Evolutionary conservation across 1,139 yeast species (phyloP).

Genomic region (Saccharomyces hybrid): DNA sequence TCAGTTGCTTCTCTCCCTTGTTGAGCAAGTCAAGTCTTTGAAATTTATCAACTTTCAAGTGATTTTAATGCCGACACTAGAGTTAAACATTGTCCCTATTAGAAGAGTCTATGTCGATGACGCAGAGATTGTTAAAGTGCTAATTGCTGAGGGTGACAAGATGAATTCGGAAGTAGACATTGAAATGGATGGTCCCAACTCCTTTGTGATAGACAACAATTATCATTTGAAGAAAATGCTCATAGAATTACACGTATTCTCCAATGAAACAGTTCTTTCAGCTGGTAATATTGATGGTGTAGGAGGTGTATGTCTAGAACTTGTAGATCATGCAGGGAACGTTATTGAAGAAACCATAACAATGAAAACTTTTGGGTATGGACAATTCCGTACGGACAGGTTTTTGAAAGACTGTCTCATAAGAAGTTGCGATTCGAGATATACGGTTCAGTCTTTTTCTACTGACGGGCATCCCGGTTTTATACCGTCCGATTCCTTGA

Average conservation of each 20-base stretch:
- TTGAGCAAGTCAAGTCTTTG: conserved; percentile 38
- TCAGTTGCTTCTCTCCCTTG: conserved; percentile 50
- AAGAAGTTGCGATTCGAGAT: conserved; percentile 20
- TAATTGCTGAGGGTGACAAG: not conserved
- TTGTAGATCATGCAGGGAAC: conserved; percentile 14
- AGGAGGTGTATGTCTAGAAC: conserved; percentile 20
- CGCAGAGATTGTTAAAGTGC: not conserved
- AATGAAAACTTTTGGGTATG: conserved; percentile 32
- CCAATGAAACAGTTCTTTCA: conserved; percentile 14
- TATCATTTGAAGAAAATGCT: conserved; percentile 40
- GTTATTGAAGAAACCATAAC: conserved; percentile 16
- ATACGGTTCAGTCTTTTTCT: conserved; percentile 19
- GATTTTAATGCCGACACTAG: conserved; percentile 49
- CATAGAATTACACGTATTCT: conserved; percentile 62
- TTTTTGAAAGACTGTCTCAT: conserved; percentile 13
- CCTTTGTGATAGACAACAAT: conserved; percentile 12
- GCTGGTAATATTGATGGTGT: conserved; percentile 24
- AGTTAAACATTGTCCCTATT: conserved; percentile 39
- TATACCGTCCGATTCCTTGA: conserved; percentile 8
- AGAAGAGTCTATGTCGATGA: conserved; percentile 46
- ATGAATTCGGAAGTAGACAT: conserved; percentile 19
- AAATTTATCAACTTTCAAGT: conserved; percentile 47
- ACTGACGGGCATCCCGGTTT: conserved; percentile 23
- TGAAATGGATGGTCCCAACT: conserved; percentile 54
- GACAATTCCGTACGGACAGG: conserved; percentile 18